Evolutionary conservation across 176 grass and related monocot genomes (phyloP), one percentile per base, ranked within the genome.

Genomic region (Bromus sterilis): DNA sequence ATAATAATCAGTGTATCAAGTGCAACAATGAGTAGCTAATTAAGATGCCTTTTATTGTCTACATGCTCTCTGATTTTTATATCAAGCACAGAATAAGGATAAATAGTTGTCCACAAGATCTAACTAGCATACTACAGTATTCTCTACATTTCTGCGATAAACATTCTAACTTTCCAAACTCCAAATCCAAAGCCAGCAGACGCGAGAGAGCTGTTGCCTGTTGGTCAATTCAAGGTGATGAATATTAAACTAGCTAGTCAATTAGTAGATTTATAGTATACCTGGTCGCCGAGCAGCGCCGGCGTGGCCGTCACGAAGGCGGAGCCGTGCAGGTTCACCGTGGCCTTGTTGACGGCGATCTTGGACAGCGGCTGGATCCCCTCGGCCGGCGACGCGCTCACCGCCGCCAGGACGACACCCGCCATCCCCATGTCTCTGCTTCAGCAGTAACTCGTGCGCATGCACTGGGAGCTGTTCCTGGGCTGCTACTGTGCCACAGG

Each of bases 341-440:
- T 84, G 55, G 87, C 65, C 62, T 48, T 82, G 87, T 92, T 77
- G 71, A 92, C 65, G n/a, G 91, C 92, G 79, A 97, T 90, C 40
- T 86, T 83, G 49, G 92, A 94, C 80, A 97, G 87, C 58, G 91
- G 92, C 82, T 94, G 94, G 63, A 90, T 21, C 20, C 87, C 92
- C 36, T 83, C 78, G 13, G 37, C 74, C 72, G 69, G 44, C 37
- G 75, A 85, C 1, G 69, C 67, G 7, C 33, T 44, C 25, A 0
- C 63, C 59, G 39, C 25, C 46, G 40, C 26, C 21, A 67, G 0
- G 21, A 79, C 1, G 6, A 30, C 44, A 13, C 26, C 35, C 58
- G 0, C 7, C 42, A 31, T 7, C 40, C 24, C 56, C 34, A 7
- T 67, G 56, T 5, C 26, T 43, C 66, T 41, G 30, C 15, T 37